These are phyloP conservation scores for Wallacemonas rigidus DNA, from an alignment of 208 protist genomes.

Conservation along the genomic window DNA sequence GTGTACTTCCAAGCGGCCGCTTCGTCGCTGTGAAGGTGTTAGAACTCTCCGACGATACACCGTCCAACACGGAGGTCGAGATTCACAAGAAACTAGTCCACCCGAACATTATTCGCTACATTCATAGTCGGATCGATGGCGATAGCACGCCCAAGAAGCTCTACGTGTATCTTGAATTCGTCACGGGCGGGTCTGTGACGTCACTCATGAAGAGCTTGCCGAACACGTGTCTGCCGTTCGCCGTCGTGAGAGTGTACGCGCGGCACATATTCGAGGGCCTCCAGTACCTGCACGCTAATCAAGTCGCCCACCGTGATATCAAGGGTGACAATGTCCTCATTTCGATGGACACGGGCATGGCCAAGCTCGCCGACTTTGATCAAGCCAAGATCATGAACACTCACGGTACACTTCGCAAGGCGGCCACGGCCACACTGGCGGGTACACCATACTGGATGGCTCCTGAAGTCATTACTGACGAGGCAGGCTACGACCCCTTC, in stretches of 20 bases:
- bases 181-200: conserved; percentile 90
- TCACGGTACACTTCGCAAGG: conserved; percentile 78
- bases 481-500: conserved; percentile 90
- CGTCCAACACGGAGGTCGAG: conserved; percentile 87
- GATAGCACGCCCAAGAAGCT: conserved; percentile 83
- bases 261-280: conserved; percentile 89
- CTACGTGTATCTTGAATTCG: conserved; percentile 93
- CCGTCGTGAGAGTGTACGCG: conserved; percentile 82
- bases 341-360: conserved; percentile 92
- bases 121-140: conserved; percentile 81
- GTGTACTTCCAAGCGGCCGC: conserved; percentile 81
- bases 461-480: conserved; percentile 90
- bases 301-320: conserved; percentile 91
- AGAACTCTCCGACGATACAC: conserved; percentile 81
- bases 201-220: conserved; percentile 89
- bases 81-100: conserved; percentile 90
- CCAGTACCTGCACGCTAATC: conserved; percentile 86
- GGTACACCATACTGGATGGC: conserved; percentile 93
- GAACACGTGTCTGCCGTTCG: conserved; percentile 68
- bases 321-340: conserved; percentile 93
- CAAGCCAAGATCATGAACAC: conserved; percentile 94
- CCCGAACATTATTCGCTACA: conserved; percentile 92
- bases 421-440: conserved; percentile 84
- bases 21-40: conserved; percentile 92
- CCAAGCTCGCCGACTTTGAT: conserved; percentile 98